Conservation (phyloP, 768 basidiomycete genomes). For the Arthromyces matolae region DNA sequence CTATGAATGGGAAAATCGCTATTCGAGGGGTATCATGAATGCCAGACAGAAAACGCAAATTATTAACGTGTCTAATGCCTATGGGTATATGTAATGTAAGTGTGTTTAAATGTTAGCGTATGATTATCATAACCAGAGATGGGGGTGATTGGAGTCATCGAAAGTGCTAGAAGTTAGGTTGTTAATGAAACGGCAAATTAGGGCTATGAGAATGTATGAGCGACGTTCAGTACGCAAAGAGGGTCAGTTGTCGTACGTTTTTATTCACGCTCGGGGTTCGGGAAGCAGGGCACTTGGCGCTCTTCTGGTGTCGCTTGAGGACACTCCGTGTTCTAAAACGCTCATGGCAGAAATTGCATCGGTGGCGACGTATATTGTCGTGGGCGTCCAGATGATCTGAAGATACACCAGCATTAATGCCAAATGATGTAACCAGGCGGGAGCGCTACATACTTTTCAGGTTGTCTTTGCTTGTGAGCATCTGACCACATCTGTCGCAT, state of each 20-base stretch:
- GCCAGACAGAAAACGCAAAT: too few species aligned
- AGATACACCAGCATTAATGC: not conserved
- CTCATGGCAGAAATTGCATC: slow-evolving; percentile 12
- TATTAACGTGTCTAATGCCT: too few species aligned
- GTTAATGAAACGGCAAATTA: too few species aligned
- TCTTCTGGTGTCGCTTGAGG: slow-evolving; percentile 18
- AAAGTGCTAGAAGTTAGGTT: too few species aligned
- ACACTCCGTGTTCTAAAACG: slow-evolving; percentile 19
- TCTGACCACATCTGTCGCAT: slow-evolving; percentile 10
- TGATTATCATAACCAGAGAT: too few species aligned
- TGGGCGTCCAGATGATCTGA: slow-evolving; percentile 18
- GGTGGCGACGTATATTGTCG: slow-evolving; percentile 11
- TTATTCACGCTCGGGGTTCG: not conserved
- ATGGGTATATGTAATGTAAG: too few species aligned
- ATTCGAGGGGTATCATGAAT: too few species aligned
- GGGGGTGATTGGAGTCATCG: too few species aligned
- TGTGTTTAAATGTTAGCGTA: too few species aligned
- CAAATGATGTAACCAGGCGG: not conserved
- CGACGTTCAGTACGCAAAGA: not conserved
- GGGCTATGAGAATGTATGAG: not conserved
- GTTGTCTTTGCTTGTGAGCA: slow-evolving; percentile 16
- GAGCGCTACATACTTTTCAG: slow-evolving; percentile 14
- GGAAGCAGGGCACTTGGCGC: slow-evolving; percentile 14
- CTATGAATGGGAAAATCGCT: too few species aligned
- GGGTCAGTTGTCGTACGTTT: not conserved